Percentiles rank a stretch among this genome's conserved stretches.
Conservation (phyloP, 495 filamentous ascomycete genomes). For the Podospora fimiseda region DNA sequence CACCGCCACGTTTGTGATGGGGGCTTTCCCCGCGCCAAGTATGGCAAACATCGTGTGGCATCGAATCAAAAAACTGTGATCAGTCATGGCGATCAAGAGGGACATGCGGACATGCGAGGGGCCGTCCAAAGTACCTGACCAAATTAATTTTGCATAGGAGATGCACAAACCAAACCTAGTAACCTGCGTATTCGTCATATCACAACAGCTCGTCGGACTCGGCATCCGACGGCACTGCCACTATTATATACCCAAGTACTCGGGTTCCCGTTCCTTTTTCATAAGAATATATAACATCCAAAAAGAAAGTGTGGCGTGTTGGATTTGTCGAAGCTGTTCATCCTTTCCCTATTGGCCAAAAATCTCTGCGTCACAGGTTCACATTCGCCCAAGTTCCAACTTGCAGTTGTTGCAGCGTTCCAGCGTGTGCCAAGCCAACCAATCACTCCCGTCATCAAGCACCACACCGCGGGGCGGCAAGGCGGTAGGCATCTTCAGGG, state of each 20-base stretch:
- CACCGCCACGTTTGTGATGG: constrained; percentile 1
- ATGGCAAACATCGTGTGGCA: constrained; percentile 3
- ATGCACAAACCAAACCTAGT: neutral
- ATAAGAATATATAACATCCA: neutral
- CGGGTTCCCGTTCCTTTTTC: neutral
- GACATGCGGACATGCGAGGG: neutral
- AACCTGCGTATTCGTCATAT: neutral
- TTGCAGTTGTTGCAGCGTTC: no score
- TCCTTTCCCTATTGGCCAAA: neutral
- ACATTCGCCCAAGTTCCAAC: no score
- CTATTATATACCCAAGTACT: neutral
- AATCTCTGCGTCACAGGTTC: neutral
- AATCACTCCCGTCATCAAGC: no score
- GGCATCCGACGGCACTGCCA: constrained; percentile 1
- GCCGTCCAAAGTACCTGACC: neutral
- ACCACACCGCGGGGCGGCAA: neutral
- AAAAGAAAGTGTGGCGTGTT: neutral
- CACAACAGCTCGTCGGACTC: constrained; percentile 4
- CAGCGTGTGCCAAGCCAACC: neutral
- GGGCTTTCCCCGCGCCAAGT: neutral
- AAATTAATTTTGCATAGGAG: neutral
- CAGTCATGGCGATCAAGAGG: neutral
- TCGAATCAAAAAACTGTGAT: constrained; percentile 12
- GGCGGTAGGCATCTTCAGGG: neutral
- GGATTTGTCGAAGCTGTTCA: neutral